Evolutionary conservation across 768 basidiomycete species (phyloP).

Genomic region (Hericium coralloides): DNA sequence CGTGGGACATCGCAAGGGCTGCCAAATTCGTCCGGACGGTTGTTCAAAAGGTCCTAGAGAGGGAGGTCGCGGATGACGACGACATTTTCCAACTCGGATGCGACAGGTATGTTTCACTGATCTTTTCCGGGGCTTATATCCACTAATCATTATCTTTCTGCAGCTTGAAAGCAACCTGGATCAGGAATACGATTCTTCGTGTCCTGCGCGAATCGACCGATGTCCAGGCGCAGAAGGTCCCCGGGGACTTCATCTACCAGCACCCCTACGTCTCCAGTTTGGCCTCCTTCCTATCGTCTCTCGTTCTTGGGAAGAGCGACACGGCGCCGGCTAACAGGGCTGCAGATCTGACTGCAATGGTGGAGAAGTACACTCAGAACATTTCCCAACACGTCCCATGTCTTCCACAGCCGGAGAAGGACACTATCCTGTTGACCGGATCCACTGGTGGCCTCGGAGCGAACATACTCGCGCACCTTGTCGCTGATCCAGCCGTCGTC

Average conservation of each 20-base stretch:
- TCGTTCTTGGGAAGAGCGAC: too few relatives aligned
- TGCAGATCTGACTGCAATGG: not conserved
- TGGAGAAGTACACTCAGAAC: conserved; percentile 1
- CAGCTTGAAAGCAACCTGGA: not conserved
- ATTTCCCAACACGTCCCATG: not conserved
- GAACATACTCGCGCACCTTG: not conserved
- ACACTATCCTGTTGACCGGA: not conserved
- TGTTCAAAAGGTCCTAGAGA: not conserved
- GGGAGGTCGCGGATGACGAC: not conserved
- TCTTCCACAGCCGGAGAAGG: not conserved
- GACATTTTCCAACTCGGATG: not conserved
- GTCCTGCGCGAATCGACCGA: not conserved
- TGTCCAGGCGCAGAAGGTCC: conserved; percentile 5
- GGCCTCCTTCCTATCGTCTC: too few relatives aligned
- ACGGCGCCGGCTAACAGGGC: not conserved
- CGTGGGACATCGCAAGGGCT: not conserved
- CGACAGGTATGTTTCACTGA: not conserved
- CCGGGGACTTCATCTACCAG: conserved; percentile 4
- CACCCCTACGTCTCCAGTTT: not conserved
- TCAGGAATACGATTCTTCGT: not conserved
- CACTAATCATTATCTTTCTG: not conserved
- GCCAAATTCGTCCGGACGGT: not conserved
- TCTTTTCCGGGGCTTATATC: not conserved
- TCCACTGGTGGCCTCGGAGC: not conserved
- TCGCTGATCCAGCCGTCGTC: not conserved